A percentile compares a stretch with the other conserved stretches of the same genome.
phyloP scores from a whole-genome alignment of 2,329 filamentous ascomycete genomes.

The Penicillium sp. region DNA sequence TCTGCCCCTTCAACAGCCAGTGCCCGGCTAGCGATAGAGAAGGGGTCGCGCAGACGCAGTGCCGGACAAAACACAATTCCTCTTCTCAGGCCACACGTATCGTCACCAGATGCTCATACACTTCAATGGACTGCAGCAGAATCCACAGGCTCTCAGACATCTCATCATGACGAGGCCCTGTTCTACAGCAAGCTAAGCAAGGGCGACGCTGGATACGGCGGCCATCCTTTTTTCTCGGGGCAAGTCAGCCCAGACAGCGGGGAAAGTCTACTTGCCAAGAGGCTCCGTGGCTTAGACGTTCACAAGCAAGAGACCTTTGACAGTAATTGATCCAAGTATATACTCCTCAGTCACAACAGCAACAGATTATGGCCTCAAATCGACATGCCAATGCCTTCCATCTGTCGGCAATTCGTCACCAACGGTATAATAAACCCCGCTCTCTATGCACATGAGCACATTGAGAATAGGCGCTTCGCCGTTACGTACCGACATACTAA shows the following conservation, averaged over 20 bases:
- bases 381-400: too few species aligned
- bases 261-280: slow-evolving; percentile 65
- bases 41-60: slow-evolving; percentile 54
- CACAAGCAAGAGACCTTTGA: slow-evolving; percentile 26
- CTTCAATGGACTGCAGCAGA: slow-evolving; percentile 9
- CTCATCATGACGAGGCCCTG: slow-evolving; percentile 27
- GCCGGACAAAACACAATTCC: slow-evolving; percentile 40
- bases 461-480: too few species aligned
- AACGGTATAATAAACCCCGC: background rate
- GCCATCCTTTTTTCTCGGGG: slow-evolving; percentile 46
- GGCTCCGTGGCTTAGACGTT: slow-evolving; percentile 58
- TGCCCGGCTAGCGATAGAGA: slow-evolving; percentile 54
- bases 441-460: too few species aligned
- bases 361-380: too few species aligned
- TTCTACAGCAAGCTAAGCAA: slow-evolving; percentile 63
- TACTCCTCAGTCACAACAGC: background rate
- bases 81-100: slow-evolving; percentile 6
- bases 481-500: too few species aligned
- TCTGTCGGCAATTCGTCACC: too few species aligned
- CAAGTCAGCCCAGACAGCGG: slow-evolving; percentile 43
- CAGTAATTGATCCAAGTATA: slow-evolving; percentile 10
- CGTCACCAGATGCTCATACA: slow-evolving; percentile 11
- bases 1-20: slow-evolving; percentile 36
- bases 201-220: slow-evolving; percentile 59
- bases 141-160: slow-evolving; percentile 15